These are phyloP conservation scores for Cryphonectria parasitica DNA, from an alignment of 2,329 filamentous ascomycete genomes.

Conservation along the genomic window DNA sequence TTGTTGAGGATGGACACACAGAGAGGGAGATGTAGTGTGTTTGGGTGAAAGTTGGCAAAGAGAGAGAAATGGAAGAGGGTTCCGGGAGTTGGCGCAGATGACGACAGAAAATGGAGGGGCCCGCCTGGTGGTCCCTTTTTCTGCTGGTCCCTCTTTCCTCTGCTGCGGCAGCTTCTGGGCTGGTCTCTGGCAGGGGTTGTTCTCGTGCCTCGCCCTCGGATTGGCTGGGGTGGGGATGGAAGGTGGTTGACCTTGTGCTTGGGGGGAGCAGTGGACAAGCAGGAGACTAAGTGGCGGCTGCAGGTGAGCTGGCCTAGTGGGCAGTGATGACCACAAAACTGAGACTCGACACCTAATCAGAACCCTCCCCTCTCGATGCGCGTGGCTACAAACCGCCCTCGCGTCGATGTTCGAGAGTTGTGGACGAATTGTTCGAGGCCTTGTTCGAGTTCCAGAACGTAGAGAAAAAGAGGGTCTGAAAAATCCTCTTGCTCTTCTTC, in stretches of 20 bases:
- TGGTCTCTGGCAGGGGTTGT: slow-evolving; percentile 6
- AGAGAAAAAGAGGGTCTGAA: background rate
- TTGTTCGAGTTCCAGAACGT: background rate
- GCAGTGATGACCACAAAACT: background rate
- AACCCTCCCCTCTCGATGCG: background rate
- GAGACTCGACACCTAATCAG: slow-evolving; percentile 1
- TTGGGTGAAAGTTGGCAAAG: background rate
- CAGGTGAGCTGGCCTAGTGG: slow-evolving; percentile 15
- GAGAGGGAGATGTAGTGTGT: background rate
- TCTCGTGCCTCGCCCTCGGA: background rate
- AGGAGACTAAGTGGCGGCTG: background rate
- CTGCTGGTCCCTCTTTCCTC: background rate
- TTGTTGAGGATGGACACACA: background rate
- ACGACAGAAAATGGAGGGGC: slow-evolving; percentile 30
- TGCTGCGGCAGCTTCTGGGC: slow-evolving; percentile 6
- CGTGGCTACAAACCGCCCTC: background rate
- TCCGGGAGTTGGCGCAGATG: slow-evolving; percentile 30
- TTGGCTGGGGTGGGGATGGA: background rate
- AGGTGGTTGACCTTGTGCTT: background rate
- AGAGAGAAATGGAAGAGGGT: slow-evolving; percentile 1
- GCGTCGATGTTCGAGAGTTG: background rate
- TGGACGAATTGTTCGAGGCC: background rate
- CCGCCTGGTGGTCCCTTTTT: slow-evolving; percentile 15
- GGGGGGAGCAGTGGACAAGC: no score
- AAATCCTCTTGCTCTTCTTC: background rate